Evolutionary conservation across 306 rosid genomes (phyloP), one percentile per base, ranked within the genome.

Genomic region (Trifolium subterraneum): DNA sequence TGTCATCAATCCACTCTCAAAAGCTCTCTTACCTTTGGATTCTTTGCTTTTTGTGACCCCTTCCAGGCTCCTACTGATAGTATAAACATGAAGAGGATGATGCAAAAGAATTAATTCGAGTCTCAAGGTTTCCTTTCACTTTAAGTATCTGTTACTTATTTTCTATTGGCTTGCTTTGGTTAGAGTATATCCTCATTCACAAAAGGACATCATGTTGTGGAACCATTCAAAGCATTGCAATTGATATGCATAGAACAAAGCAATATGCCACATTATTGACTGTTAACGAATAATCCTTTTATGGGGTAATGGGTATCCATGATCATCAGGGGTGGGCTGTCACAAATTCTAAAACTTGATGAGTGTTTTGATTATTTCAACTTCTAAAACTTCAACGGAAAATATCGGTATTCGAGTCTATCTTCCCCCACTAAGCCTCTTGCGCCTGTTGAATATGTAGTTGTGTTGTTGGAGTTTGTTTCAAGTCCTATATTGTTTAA

Each of bases 31-130:
- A 35, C 10, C 48, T 68, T 59, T 10, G 33, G 79, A 80, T 67
- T 80, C 76, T 74, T 74, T 38, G 18, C 33, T 58, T 13, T 20
- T 50, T 56, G 38, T 47, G 73, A 72, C 74, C 45, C 20, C 63
- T 65, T 10, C 78, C 74, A 56, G 31, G 31, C 31, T 27, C 31
- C 31, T 27, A 27, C 60, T 44, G 13, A 64, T 33, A 54, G 29
- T 67, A 58, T 56, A 35, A 16, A 33, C 68, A 35, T 20, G 23
- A 60, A 29, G 42, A 29, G 20, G 12, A 60, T 60, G 65, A 60
- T 25, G 65, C 7, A 60, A 29, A 2, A 10, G 39, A 60, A 60
- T 59, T 19, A 59, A 59, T 29, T 59, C 14, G 19, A 29, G 41
- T 20, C 23, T 61, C 44, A 61, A 14, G 66, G 13, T 31, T 61